Base-by-base conservation (phyloP, 345 rosid genomes). In the Turritis glabra region DNA sequence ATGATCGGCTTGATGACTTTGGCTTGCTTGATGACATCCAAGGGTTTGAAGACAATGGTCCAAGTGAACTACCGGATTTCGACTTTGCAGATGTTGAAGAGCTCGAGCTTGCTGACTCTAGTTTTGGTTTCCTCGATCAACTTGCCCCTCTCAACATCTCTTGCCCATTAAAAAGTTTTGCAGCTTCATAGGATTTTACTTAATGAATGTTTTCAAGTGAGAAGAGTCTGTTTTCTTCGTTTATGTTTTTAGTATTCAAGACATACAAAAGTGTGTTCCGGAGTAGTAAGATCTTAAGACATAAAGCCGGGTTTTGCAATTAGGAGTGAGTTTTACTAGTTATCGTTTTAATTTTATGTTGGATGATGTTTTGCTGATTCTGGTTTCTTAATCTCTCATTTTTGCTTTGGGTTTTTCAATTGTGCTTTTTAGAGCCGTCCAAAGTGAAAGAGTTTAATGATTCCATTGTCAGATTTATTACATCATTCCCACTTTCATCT, bases 111-210 rank as follows among this genome's bases (percentile, higher is more conserved):
- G 87, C 79, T 41, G 83, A 74, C 21, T 84, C 83, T 14, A 91
- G 81, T 7, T 84, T 81, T 21, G 57, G 57, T 3, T 70, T 79
- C 57, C 61, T 69, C 3, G 82, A 80, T 71, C 82, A 81, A 26
- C 21, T 22, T 1, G 51, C 72, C 7, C 80, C 78, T 33, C 62
- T 59, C 80, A 86, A 86, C 58, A 87, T 87, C 1, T 75, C 83
- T 4, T 91, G 96, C 89, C 86, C 76, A 50, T 41, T 86, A 55
- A 78, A 77, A 84, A 91, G 92, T 95, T 90, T 95, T 92, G 96
- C 88, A 85, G 93, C 80, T 86, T 67, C 68, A 26, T 77, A 82
- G 85, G 84, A 79, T 15, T 65, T 27, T 52, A 17, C 22, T 43
- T 32, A n/a, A n/a, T n/a, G 0, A 47, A 21, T 50, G 40, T 53